Base-by-base conservation (phyloP, 2,329 filamentous ascomycete species). In the Colletotrichum tofieldiae region DNA sequence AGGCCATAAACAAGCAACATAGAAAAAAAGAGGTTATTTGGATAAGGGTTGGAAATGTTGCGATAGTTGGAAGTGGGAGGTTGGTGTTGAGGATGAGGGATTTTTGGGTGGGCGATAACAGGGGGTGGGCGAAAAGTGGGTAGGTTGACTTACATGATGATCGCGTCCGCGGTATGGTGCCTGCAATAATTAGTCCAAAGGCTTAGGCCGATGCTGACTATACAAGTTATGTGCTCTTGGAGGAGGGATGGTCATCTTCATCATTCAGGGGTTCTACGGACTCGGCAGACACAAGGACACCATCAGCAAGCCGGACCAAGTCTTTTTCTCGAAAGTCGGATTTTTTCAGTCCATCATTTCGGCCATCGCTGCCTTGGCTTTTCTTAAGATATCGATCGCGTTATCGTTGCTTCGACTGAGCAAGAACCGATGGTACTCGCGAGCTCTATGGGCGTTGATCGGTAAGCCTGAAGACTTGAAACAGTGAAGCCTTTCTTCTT, bases 301-400 rank as follows among this genome's bases (percentile, higher is more conserved):
- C 3, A 78, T 87, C 45, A 72, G 78, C 3, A 65, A 68, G 1
- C 37, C 75, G 1, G 82, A 84, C 55, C 79, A 81, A 18, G 75
- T 76, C 20, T 75, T 77, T 2, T 83, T 85, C 63, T 74, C 79
- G 1, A 84, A 85, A 54, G 82, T 84, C 51, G 79, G 81, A 35
- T 88, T 84, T 74, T 81, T 84, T 59, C 84, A 88, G 71, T 82
- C 83, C 9, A 77, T 89, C 59, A 77, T 86, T 54, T 80, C 85
- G 29, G 84, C 87, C 75, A 69, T 69, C 16, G 71, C 59, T 3
- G 71, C 67, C 0, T 29, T 73, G 29, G 67, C 67, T 7, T 67
- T 78, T 9, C 75, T 77, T 45, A 78, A 78, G 65, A 64, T 77
- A 20, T 77, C 77, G 14, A 77, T 78, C 43, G 75, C 73, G 6